phyloP scores from a whole-genome alignment of 129 eudicot species.

The Chrysanthemum lavandulifolium region DNA sequence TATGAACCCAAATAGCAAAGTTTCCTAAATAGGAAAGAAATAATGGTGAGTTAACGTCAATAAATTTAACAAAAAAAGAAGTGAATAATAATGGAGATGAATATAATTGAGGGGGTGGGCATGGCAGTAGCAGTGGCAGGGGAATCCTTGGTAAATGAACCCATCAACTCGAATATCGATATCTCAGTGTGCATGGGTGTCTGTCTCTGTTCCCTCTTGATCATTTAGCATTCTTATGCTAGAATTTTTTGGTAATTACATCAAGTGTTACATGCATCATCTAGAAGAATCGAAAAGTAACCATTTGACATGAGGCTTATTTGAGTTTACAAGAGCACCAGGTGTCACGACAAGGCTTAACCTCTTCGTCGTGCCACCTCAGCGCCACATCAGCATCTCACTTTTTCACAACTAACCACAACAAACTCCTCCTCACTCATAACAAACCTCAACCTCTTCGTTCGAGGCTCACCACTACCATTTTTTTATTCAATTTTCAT shows the following conservation, averaged over 20 bases:
- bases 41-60: neutral
- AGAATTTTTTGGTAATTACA: neutral
- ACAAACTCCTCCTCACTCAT: too few species aligned
- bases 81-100: neutral
- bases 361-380: too few species aligned
- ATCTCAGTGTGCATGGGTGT: constrained; percentile 18
- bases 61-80: neutral
- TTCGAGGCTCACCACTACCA: too few species aligned
- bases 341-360: too few species aligned
- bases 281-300: too few species aligned
- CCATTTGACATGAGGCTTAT: too few species aligned
- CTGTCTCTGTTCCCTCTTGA: constrained; percentile 6
- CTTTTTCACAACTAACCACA: too few species aligned
- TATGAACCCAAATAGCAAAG: constrained; percentile 9
- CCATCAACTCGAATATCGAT: constrained; percentile 27
- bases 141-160: constrained; percentile 30
- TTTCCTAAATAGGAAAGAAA: constrained; percentile 34
- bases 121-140: constrained; percentile 24
- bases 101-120: neutral
- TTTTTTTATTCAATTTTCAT: too few species aligned
- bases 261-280: too few species aligned
- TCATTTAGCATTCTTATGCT: constrained; percentile 21
- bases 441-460: too few species aligned
- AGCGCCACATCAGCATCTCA: too few species aligned
- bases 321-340: too few species aligned